Base-by-base conservation (phyloP, 1,284 basidiomycete genomes). In the Trametes versicolor region DNA sequence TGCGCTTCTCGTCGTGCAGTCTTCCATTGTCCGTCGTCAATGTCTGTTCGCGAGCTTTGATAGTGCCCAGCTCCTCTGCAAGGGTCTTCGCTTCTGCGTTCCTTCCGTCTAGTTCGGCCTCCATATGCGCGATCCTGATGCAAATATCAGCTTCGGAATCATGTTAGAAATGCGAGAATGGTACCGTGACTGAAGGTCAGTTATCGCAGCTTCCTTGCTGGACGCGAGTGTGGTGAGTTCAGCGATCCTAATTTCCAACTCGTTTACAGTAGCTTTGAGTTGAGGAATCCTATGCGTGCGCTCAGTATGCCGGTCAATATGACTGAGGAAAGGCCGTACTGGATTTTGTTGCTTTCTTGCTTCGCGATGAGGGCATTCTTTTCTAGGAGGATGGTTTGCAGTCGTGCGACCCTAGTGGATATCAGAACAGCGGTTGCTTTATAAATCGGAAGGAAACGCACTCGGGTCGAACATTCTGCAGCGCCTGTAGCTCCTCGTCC, bases 61-160 rank as follows among this genome's bases (percentile, higher is more conserved):
- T 69, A 53, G 71, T 68, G 47, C 72, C 71, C 19, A 82, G 64
- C 4, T 74, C 73, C 36, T 74, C 71, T 41, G 73, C 72, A 12
- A 81, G 63, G n/a, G 72, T 67, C 32, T 75, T 72, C 2, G 71
- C 64, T 36, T 62, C 66, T 47, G 68, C 71, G 21, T 66, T 58
- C 7, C 63, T 60, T 4, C 72, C 67, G 17, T 60, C 50, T 1
- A 72, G 13, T 9, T 72, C 69, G 37, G 67, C 60, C 48, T 76
- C 72, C 13, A 71, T 63, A 55, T 66, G 67, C 50, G 41, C 59
- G 4, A 67, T 37, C 51, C 80, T 80, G 54, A 34, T 9, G 23
- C 12, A 4, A 1, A 7, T 10, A 17, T 43, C 23, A 55, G 36
- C 25, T 15, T 37, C 15, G 4, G 19, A 34, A 8, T 8, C 21